Percentiles rank a stretch among this genome's conserved stretches.
Conservation (phyloP, 2,329 filamentous ascomycete genomes). For the Fusarium abutilonis region DNA sequence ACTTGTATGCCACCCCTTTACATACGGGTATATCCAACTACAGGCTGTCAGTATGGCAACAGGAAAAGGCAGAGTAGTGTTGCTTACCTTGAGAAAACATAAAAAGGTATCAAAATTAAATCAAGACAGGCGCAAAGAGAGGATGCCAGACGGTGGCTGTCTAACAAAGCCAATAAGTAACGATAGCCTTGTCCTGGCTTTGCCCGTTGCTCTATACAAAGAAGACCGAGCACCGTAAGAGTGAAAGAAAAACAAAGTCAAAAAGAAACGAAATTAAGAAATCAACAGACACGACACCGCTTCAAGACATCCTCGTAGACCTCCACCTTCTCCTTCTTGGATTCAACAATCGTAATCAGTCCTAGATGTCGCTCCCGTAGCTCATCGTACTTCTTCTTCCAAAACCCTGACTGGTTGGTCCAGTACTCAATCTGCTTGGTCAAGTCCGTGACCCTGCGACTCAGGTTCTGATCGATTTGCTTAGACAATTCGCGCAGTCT, state of each 20-base stretch:
- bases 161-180: constrained; percentile 8
- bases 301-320: constrained; percentile 51
- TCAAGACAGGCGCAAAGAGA: constrained; percentile 9
- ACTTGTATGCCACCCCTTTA: neutral
- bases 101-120: neutral
- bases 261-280: neutral
- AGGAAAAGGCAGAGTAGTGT: no score
- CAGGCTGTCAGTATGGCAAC: constrained; percentile 1
- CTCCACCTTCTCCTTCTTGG: constrained; percentile 48
- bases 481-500: constrained; percentile 50
- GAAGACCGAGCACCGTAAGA: constrained; percentile 3
- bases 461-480: constrained; percentile 48
- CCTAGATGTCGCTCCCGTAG: constrained; percentile 45
- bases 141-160: constrained; percentile 6
- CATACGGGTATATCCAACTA: constrained; percentile 23
- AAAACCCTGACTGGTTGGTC: constrained; percentile 48
- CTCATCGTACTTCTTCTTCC: constrained; percentile 47
- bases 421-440: constrained; percentile 49
- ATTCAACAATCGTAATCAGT: constrained; percentile 44
- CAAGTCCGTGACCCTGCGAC: constrained; percentile 48
- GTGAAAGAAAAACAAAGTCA: neutral
- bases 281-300: constrained; percentile 46
- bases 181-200: neutral
- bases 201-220: constrained; percentile 5
- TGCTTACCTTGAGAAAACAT: constrained; percentile 13